Conservation (phyloP, 169 alveolate species). For the Eimeria praecox region DNA sequence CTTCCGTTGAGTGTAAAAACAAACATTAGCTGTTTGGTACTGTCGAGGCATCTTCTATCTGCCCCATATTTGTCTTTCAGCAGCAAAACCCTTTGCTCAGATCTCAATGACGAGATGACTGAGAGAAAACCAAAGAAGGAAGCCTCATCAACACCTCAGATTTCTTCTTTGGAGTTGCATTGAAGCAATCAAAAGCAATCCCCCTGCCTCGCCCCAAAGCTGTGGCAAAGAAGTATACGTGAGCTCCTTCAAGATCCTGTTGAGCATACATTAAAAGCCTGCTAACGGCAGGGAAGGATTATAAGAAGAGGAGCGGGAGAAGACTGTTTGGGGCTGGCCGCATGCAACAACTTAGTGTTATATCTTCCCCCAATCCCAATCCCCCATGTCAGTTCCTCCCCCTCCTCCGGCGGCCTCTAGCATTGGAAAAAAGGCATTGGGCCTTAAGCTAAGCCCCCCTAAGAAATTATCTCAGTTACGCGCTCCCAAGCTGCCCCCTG, state of each 20-base stretch:
- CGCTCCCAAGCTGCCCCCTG: slow-evolving; percentile 33
- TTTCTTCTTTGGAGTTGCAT: no score
- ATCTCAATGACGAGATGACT: background rate
- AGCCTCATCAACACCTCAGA: background rate
- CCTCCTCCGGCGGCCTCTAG: background rate
- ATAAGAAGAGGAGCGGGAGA: background rate
- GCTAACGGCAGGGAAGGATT: no score
- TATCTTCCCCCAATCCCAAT: background rate
- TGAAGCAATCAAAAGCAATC: no score
- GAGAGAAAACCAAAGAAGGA: background rate
- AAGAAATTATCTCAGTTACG: background rate
- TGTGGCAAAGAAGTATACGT: no score
- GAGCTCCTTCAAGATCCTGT: no score
- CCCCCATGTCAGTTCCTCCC: background rate
- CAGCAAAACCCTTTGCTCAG: background rate
- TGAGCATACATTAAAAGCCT: no score
- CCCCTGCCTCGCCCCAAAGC: no score
- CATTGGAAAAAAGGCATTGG: background rate
- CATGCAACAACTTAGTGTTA: no score
- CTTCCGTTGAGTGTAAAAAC: background rate
- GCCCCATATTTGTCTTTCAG: background rate
- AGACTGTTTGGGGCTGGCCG: background rate
- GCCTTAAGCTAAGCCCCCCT: background rate
- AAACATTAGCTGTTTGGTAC: background rate
- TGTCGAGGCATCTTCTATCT: background rate